Conservation (phyloP, 768 basidiomycete genomes). For the Boletus patriciae region DNA sequence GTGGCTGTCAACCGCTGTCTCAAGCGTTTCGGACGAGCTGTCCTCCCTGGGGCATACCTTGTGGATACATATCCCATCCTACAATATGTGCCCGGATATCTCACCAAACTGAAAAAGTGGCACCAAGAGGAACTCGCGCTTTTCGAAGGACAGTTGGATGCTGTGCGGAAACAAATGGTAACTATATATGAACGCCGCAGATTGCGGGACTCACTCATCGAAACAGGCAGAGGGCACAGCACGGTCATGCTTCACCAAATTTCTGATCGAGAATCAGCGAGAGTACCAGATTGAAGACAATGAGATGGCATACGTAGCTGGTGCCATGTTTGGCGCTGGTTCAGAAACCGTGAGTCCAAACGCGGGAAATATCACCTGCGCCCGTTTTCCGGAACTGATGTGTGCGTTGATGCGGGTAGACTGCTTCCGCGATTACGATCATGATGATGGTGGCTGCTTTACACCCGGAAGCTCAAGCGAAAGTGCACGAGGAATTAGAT, state of each 20-base stretch:
- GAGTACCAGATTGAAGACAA: constrained; percentile 7
- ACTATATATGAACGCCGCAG: neutral
- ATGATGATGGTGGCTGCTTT: constrained; percentile 54
- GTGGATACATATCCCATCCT: constrained; percentile 12
- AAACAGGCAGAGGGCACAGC: constrained; percentile 2
- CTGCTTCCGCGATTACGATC: constrained; percentile 50
- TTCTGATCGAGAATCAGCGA: neutral
- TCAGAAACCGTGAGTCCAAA: constrained; percentile 37
- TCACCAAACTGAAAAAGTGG: constrained; percentile 3
- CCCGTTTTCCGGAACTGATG: too few relatives aligned
- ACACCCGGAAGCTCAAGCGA: constrained; percentile 49
- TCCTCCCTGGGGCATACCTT: neutral
- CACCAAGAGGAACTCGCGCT: constrained; percentile 11
- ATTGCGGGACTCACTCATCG: neutral
- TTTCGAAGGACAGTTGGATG: constrained; percentile 6
- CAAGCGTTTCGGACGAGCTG: neutral
- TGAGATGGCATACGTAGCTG: constrained; percentile 41
- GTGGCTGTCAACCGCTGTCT: constrained; percentile 1
- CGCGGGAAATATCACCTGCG: too few relatives aligned
- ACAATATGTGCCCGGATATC: constrained; percentile 7
- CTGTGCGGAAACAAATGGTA: constrained; percentile 7
- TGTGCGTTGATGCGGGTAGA: too few relatives aligned
- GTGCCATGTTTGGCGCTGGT: constrained; percentile 45
- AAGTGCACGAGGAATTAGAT: constrained; percentile 57
- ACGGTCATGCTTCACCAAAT: constrained; percentile 6